Base-by-base conservation (phyloP, 352 stramenopile genomes). In the Phytopythium cucurbitacearum region DNA sequence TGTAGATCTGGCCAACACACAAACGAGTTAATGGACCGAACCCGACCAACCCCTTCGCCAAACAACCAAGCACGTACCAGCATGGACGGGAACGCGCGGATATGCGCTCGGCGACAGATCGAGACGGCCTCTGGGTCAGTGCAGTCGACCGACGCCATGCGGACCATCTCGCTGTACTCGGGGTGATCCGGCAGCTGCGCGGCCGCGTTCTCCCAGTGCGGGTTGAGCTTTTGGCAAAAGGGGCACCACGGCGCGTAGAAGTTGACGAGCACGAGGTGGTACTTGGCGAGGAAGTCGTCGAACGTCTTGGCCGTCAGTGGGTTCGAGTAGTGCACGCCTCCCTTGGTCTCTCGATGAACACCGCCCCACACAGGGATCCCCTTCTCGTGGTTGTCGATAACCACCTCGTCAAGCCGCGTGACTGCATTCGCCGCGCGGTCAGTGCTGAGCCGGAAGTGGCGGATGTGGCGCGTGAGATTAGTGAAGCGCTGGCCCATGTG, bases 211-310 rank as follows among this genome's bases (percentile, higher is more conserved):
- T 91, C 79, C 84, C 84, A 94, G 44, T 89, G 73, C 0, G 84
- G 84, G 52, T 89, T 78, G 37, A 94, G 71, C 47, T 81, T 57
- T 53, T 87, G 84, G 44, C 75, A 86, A 62, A 76, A 94, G 16
- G 67, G 75, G 59, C 84, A 94, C 84, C 84, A 94, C 0, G 81
- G 84, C 16, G 84, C 84, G 55, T 91, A 92, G 51, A 85, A 94
- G 56, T 94, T 91, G 46, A 94, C 78, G 34, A 94, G 65, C 53
- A 91, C 81, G 35, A 94, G 68, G 56, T 94, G 81, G 60, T 94
- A 90, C 63, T 89, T 91, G 71, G 57, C 57, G 68, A 94, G 80
- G 49, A 89, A 90, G 40, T 87, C 74, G 57, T 89, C 75, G 54
- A 91, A 94, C 12, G 65, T 91, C 45, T 64, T 62, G 39, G 55